Percentiles rank a stretch among this genome's conserved stretches.
These are phyloP conservation scores for Acidiella bohemica DNA, from an alignment of 495 filamentous ascomycete species.

Conservation along the genomic window DNA sequence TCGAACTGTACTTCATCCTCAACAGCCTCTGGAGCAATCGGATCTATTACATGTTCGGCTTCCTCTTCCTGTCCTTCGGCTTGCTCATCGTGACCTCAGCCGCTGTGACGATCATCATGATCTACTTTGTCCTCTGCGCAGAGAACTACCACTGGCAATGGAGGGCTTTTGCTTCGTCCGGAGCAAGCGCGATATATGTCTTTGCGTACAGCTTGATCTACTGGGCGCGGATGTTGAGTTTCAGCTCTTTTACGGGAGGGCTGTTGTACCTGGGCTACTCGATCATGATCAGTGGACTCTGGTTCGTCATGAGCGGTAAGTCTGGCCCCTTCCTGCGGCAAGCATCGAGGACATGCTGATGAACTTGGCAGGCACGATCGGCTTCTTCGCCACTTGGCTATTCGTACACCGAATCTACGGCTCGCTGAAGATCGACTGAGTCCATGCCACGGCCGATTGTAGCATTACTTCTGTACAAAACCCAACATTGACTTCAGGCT, in stretches of 20 bases:
- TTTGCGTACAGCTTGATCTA: conserved; percentile 80
- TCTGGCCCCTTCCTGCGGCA: conserved; percentile 11
- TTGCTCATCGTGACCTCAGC: conserved; percentile 95
- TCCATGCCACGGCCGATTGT: neutral
- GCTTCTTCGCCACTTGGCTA: conserved; percentile 85
- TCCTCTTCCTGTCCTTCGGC: conserved; percentile 93
- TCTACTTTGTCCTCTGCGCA: conserved; percentile 87
- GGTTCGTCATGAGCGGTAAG: conserved; percentile 87
- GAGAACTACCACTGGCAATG: conserved; percentile 99
- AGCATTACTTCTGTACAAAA: too few relatives aligned
- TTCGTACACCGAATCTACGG: conserved; percentile 88
- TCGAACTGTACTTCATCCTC: conserved; percentile 98
- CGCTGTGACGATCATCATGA: conserved; percentile 76
- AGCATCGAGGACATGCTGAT: neutral
- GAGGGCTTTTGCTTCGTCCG: conserved; percentile 79
- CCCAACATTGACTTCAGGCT: too few relatives aligned
- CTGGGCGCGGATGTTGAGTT: conserved; percentile 70
- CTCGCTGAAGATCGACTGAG: conserved; percentile 80
- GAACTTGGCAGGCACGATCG: conserved; percentile 59
- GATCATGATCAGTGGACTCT: conserved; percentile 71
- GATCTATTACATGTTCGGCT: conserved; percentile 99
- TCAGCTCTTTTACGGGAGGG: conserved; percentile 70
- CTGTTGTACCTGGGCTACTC: conserved; percentile 93
- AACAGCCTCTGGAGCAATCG: conserved; percentile 93
- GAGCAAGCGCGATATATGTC: conserved; percentile 77